phyloP scores from a whole-genome alignment of 768 basidiomycete species.

The Suillus brevipes region DNA sequence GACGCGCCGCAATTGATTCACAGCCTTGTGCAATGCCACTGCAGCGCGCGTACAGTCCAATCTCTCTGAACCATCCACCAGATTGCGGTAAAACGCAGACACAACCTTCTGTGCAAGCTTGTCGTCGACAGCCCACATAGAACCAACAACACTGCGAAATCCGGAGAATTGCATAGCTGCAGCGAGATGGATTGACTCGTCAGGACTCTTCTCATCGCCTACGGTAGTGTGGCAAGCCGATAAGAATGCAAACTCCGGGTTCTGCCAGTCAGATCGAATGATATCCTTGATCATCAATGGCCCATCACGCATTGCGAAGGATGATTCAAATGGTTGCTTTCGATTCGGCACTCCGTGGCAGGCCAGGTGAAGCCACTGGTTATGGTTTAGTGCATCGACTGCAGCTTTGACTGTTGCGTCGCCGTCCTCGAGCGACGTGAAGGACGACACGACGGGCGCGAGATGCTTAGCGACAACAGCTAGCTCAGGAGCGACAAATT shows the following conservation, averaged over 20 bases:
- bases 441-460: too few species aligned
- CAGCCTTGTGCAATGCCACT: slow-evolving; percentile 1
- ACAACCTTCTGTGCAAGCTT: not conserved
- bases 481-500: too few species aligned
- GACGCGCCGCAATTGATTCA: not conserved
- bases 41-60: slow-evolving; percentile 9
- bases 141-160: slow-evolving; percentile 23
- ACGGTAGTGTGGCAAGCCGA: slow-evolving; percentile 26
- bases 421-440: too few species aligned
- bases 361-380: slow-evolving; percentile 14
- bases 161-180: slow-evolving; percentile 24
- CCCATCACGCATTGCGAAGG: too few species aligned
- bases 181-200: slow-evolving; percentile 25
- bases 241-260: slow-evolving; percentile 22
- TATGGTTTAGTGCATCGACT: too few species aligned
- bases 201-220: slow-evolving; percentile 14
- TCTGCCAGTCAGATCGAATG: slow-evolving; percentile 6
- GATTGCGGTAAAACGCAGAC: slow-evolving; percentile 2
- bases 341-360: slow-evolving; percentile 37
- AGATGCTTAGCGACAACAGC: too few species aligned
- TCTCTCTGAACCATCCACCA: not conserved
- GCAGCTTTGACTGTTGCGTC: too few species aligned
- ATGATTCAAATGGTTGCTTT: slow-evolving; percentile 13
- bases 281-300: slow-evolving; percentile 9
- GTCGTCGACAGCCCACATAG: slow-evolving; percentile 21